These are phyloP conservation scores for Chlorencoelia australis DNA, from an alignment of 2,329 filamentous ascomycete genomes.

Conservation along the genomic window DNA sequence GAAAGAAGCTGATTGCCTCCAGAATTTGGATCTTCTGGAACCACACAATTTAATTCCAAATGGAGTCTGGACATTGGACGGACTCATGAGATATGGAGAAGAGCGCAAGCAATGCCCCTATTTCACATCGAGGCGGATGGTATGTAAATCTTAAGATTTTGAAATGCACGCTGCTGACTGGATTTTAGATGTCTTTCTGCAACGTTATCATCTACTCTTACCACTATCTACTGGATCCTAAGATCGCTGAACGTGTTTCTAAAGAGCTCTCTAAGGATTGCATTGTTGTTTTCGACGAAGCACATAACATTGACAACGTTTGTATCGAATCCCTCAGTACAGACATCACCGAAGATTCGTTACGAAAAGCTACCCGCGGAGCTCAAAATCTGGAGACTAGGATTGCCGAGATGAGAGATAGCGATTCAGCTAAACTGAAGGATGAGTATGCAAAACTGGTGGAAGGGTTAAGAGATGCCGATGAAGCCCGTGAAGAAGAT, in stretches of 20 bases:
- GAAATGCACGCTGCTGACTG: slow-evolving; percentile 8
- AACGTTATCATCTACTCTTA: slow-evolving; percentile 99
- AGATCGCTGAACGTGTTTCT: slow-evolving; percentile 76
- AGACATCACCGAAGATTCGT: slow-evolving; percentile 88
- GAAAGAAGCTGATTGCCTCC: slow-evolving; percentile 21
- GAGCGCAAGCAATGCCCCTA: slow-evolving; percentile 96
- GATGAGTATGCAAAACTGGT: slow-evolving; percentile 94
- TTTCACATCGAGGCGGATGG: slow-evolving; percentile 91
- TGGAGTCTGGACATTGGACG: slow-evolving; percentile 92
- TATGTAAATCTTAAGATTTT: slow-evolving; percentile 30
- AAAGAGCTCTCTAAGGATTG: slow-evolving; percentile 95
- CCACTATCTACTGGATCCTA: slow-evolving; percentile 93
- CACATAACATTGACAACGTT: slow-evolving; percentile 98
- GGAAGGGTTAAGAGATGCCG: slow-evolving; percentile 77
- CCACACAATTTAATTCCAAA: slow-evolving; percentile 91
- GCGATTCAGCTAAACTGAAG: slow-evolving; percentile 87
- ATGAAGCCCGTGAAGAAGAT: slow-evolving; percentile 85
- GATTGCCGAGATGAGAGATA: slow-evolving; percentile 91
- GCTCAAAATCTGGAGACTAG: slow-evolving; percentile 84
- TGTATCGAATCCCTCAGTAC: slow-evolving; percentile 97
- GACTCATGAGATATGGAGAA: slow-evolving; percentile 80
- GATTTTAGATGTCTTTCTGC: slow-evolving; percentile 87
- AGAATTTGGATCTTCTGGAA: slow-evolving; percentile 90
- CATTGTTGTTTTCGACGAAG: slow-evolving; percentile 97
- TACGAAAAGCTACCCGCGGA: slow-evolving; percentile 82